phyloP scores from a whole-genome alignment of 2,329 filamentous ascomycete genomes.

The Aspergillus fructus region DNA sequence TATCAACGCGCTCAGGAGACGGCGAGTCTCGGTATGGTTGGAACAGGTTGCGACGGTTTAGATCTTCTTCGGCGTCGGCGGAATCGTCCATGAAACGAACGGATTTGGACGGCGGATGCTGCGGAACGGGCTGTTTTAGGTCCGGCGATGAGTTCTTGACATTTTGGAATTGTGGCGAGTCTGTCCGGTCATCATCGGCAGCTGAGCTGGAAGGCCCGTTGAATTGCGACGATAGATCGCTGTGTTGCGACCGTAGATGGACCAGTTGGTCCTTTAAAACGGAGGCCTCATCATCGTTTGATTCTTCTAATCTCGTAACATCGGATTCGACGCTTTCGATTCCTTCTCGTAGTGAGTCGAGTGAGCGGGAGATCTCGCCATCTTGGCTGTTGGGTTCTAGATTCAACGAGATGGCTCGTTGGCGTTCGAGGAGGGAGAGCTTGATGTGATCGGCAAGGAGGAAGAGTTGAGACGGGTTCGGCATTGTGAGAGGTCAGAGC shows the following conservation, averaged over 20 bases:
- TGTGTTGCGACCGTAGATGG: slow-evolving; percentile 70
- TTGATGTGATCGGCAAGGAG: slow-evolving; percentile 97
- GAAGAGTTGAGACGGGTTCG: slow-evolving; percentile 72
- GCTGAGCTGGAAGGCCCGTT: slow-evolving; percentile 50
- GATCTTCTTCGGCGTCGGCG: slow-evolving; percentile 51
- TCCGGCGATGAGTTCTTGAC: slow-evolving; percentile 50
- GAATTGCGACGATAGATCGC: slow-evolving; percentile 78
- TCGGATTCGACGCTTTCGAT: slow-evolving; percentile 69
- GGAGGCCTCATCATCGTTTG: slow-evolving; percentile 48
- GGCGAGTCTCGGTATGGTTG: slow-evolving; percentile 60
- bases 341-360: slow-evolving; percentile 82
- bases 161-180: slow-evolving; percentile 59
- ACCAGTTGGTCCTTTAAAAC: slow-evolving; percentile 65
- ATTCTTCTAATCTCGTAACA: slow-evolving; percentile 61
- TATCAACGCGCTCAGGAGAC: slow-evolving; percentile 46
- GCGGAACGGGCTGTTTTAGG: slow-evolving; percentile 44
- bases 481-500: slow-evolving; percentile 35
- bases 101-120: slow-evolving; percentile 61
- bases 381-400: slow-evolving; percentile 79
- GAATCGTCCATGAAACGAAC: slow-evolving; percentile 77
- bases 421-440: slow-evolving; percentile 86
- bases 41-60: slow-evolving; percentile 60
- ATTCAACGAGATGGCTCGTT: slow-evolving; percentile 78
- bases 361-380: slow-evolving; percentile 80
- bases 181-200: slow-evolving; percentile 13